A percentile compares a stretch with the other conserved stretches of the same genome.
These are phyloP conservation scores for Penicillium canariense DNA, from an alignment of 495 filamentous ascomycete species.

Conservation along the genomic window DNA sequence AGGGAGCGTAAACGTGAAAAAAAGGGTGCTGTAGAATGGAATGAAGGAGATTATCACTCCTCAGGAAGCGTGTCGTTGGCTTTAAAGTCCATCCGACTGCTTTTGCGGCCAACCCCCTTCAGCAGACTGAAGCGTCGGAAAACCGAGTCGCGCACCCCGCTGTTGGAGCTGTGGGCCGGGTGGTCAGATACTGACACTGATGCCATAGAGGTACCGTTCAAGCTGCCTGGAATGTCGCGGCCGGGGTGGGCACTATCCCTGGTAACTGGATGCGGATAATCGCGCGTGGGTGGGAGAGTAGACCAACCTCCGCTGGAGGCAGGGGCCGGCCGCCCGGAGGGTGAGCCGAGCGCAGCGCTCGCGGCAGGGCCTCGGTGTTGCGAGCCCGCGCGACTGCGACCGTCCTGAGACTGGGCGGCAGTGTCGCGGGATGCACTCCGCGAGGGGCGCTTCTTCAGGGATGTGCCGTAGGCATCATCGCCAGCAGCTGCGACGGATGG, in stretches of 20 bases:
- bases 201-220: slow-evolving; percentile 5
- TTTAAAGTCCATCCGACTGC: slow-evolving; percentile 45
- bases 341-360: slow-evolving; percentile 12
- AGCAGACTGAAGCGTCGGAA: slow-evolving; percentile 48
- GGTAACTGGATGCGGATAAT: slow-evolving; percentile 40
- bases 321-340: slow-evolving; percentile 23
- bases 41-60: slow-evolving; percentile 34
- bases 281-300: slow-evolving; percentile 37
- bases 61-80: slow-evolving; percentile 33
- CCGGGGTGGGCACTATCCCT: slow-evolving; percentile 27
- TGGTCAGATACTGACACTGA: background rate
- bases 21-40: slow-evolving; percentile 13
- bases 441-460: slow-evolving; percentile 30
- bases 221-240: slow-evolving; percentile 9
- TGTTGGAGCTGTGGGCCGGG: background rate
- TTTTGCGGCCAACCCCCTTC: slow-evolving; percentile 45
- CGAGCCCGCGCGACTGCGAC: slow-evolving; percentile 32
- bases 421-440: slow-evolving; percentile 34
- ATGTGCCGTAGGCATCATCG: slow-evolving; percentile 24
- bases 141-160: slow-evolving; percentile 45
- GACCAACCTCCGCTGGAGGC: slow-evolving; percentile 38
- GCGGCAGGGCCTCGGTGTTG: slow-evolving; percentile 27
- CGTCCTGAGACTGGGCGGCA: slow-evolving; percentile 33
- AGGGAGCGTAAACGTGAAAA: background rate
- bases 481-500: slow-evolving; percentile 29